Evolutionary conservation across 2,329 filamentous ascomycete genomes (phyloP), one percentile per base, ranked within the genome.

Genomic region (Colletotrichum plurivorum): DNA sequence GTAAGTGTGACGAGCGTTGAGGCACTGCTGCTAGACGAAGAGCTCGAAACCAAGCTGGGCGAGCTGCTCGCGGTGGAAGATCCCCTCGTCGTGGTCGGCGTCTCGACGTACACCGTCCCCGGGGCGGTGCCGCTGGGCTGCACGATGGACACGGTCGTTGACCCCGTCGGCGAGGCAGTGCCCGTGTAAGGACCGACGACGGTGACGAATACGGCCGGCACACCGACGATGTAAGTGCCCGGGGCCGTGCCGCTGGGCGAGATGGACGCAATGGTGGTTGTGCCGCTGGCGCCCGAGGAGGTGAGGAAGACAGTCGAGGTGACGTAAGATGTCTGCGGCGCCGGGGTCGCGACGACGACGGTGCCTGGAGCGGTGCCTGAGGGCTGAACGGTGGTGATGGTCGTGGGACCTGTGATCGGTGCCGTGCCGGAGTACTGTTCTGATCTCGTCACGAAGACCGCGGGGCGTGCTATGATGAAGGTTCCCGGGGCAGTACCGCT

Each of bases 261-360:
- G 3, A 69, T 65, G 1, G 65, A 54, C 3, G 65, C 27, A 15
- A 68, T 41, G 1, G 61, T 65, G 2, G 65, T 65, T 0, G 60
- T 41, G 1, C 31, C 65, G 31, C 31, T 36, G 3, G 60, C 61
- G 6, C 65, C 55, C 1, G 60, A 41, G 1, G 48, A 53, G 2
- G 65, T 68, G 7, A 68, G 65, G 61, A 68, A 68, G 27, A 68
- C 16, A 0, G 65, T 68, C 2, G 65, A 65, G 7, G 27, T 43
- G 41, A 68, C 27, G 27, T 53, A 64, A 4, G 65, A 54, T 1
- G 54, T 18, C 8, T 27, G 20, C 16, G 48, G 61, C 1, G 53
- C 53, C 1, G 55, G 49, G 1, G 66, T 39, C 9, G 61, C 55
- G 2, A 70, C 36, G 12, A 72, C 39, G 5, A 71, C 27, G 1